Percentiles rank a stretch among this genome's conserved stretches.
These are phyloP conservation scores for Sarcodon aspratus DNA, from an alignment of 768 basidiomycete genomes.

Conservation along the genomic window DNA sequence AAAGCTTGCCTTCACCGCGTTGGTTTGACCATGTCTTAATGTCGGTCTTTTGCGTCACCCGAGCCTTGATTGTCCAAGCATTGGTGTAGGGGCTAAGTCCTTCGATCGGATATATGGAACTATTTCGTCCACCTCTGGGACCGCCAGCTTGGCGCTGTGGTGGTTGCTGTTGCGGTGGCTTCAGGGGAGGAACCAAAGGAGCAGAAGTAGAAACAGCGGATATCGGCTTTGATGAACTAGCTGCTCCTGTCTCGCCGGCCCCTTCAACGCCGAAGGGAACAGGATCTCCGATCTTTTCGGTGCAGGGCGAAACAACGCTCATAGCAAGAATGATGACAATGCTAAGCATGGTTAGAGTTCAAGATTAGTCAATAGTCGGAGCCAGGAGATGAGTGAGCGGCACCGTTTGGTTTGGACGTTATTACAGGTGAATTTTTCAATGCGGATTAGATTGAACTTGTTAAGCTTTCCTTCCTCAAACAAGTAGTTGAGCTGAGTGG, in stretches of 20 bases:
- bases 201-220: constrained; percentile 16
- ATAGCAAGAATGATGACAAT: constrained; percentile 73
- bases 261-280: constrained; percentile 20
- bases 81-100: constrained; percentile 94
- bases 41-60: constrained; percentile 82
- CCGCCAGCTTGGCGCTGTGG: constrained; percentile 3
- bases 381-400: constrained; percentile 13
- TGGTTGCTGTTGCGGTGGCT: neutral
- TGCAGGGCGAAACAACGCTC: constrained; percentile 36
- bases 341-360: constrained; percentile 24
- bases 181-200: constrained; percentile 10
- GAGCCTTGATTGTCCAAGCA: constrained; percentile 97
- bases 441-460: constrained; percentile 56
- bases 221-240: constrained; percentile 17
- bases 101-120: constrained; percentile 72
- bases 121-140: neutral
- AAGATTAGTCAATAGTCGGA: neutral
- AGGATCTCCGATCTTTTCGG: constrained; percentile 71
- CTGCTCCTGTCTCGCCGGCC: constrained; percentile 18
- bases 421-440: constrained; percentile 76
- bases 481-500: constrained; percentile 77
- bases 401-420: constrained; percentile 78
- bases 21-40: constrained; percentile 84
- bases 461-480: constrained; percentile 51
- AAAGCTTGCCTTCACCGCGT: constrained; percentile 89